Base-by-base conservation (phyloP, 1,284 basidiomycete species). In the Coniferiporia sulphurascens region DNA sequence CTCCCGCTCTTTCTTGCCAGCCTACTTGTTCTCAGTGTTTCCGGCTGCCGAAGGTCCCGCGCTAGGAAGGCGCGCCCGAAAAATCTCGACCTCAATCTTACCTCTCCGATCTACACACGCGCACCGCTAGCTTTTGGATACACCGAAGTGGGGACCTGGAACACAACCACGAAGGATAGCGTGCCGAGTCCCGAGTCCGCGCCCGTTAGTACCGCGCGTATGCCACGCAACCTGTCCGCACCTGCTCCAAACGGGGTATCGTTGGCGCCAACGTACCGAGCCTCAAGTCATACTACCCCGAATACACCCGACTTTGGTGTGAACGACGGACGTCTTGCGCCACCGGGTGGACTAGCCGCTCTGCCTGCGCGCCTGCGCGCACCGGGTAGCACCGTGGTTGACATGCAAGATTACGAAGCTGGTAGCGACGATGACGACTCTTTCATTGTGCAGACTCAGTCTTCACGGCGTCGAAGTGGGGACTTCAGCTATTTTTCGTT, bases 1-100 rank as follows among this genome's bases (percentile, higher is more conserved):
- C 65, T 81, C 32, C 78, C 85, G 8, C 73, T 81, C 49, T 71
- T 78, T 45, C 54, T 80, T 55, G 63, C 85, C 35, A 76, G 74
- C 1, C 22, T 74, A 15, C 34, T 76, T 36, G 52, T 71, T 15
- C 63, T 78, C 53, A 55, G 73, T 54, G 41, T 75, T 41, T 62
- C 62, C 12, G 70, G 68, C 61, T 36, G 65, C 45, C 22, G 49
- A 13, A 56, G 35, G 22, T 8, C 27, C 3, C 27, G 50, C 22
- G 4, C 15, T 1, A 8, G 19, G 27, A 21, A 15, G 17, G 36
- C 19, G 9, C 48, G 27, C 21, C 17, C 38, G 19, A 44, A 43
- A 38, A 55, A 15, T 15, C 46, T 59, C 35, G 48, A 57, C 21
- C 13, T 50, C 46, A 46, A 56, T 8, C 21, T 49, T 52, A 54